Base-by-base conservation (phyloP, 257 asterid species). In the Marsdenia floribunda region DNA sequence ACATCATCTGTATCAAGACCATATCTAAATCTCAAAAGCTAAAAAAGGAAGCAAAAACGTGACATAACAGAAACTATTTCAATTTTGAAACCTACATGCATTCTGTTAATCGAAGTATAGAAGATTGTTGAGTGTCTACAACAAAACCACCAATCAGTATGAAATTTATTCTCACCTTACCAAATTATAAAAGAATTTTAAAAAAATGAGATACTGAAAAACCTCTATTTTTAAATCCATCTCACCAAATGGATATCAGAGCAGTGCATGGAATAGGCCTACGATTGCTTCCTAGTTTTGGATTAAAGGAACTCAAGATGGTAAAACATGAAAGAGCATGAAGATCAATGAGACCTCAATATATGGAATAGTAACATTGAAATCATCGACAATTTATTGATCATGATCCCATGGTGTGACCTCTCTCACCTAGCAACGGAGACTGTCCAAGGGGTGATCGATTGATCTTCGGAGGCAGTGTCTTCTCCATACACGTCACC, bases 341-440 rank as follows among this genome's bases (percentile, higher is more conserved):
- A 35, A 35, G n/a, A 72, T 26, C 52, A 21, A 37, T 18, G 21
- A 72, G 8, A 22, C 42, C n/a, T 29, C 63, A 55, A 13, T 19
- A 55, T 15, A 44, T 0, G 26, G 3, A 50, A 46, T 9, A 33
- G 11, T 33, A 33, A 2, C 75, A 58, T 58, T 35, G 66, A 61
- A 73, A 73, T 73, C 49, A 33, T 68, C 75, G 52, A 67, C 46
- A 18, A 65, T n/a, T 53, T 37, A 54, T 57, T 55, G 42, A 78
- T 67, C 63, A 24, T 55, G 44, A 52, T 58, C 26, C 15, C 29
- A 59, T 60, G 29, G 40, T 44, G 37, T 46, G 81, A 74, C 66
- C 33, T 29, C 35, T 68, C 75, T 82, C 81, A 93, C 98, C 88
- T 85, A 55, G 88, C 88, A 73, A 85, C 83, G 66, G 88, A 85